Base-by-base conservation (phyloP, 768 basidiomycete genomes). In the Leucogyrophana mollusca region DNA sequence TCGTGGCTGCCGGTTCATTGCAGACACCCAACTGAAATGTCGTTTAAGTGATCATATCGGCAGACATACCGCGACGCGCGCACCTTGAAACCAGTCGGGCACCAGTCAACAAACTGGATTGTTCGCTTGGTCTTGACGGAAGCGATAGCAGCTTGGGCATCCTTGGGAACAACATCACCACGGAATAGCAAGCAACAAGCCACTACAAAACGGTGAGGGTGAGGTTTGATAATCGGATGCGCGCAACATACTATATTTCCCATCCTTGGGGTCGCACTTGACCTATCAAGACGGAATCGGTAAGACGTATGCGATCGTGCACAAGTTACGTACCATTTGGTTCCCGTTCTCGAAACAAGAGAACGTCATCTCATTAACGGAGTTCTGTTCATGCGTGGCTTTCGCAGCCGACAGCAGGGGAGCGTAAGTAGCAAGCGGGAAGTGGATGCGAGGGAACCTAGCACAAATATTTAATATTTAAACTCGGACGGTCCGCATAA, bases 61-160 rank as follows among this genome's bases (percentile, higher is more conserved):
- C 5, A 13, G 20, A 6, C 33, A 4, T 34, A 30, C 3, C 21
- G 36, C 41, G 10, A 40, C 11, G 34, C 13, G 53, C 62, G 33
- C 34, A 79, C 78, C 73, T 94, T 94, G 85, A 94, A 95, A 52
- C 94, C 95, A 61, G 95, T 98, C 30, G 90, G 90, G 69, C 91
- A 94, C 94, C 94, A 97, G 63, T 96, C 94, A 51, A 97, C 94
- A 66, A 95, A 96, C 61, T 95, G 94, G 61, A 98, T 96, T 20
- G 95, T 96, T 55, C 89, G 83, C 80, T 94, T 97, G 47, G 94
- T 97, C 79, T 94, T 96, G 77, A 98, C 91, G 55, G 78, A 85
- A 34, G 90, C 83, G 57, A 97, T 90, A 47, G 95, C 95, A 47
- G 88, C 82, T 54, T 94, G 88, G 56, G 87, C 88, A 66, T 97